These are phyloP conservation scores for Mycena epipterygia DNA, from an alignment of 768 basidiomycete species.

Conservation along the genomic window DNA sequence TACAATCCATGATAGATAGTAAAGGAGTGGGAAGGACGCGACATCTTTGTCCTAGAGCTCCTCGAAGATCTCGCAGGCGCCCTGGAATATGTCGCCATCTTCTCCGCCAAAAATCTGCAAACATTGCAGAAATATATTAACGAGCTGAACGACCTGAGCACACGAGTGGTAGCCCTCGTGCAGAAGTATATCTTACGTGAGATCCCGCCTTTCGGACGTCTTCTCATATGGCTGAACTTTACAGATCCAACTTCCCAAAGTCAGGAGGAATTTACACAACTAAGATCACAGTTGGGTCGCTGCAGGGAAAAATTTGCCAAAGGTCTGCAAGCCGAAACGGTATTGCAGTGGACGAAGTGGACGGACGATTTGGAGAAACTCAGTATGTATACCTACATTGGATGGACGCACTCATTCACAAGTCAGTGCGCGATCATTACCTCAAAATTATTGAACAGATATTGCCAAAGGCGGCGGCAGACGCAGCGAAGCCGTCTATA, in stretches of 20 bases:
- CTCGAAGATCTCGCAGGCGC: background rate
- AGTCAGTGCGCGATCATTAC: background rate
- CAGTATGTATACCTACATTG: background rate
- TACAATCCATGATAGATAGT: background rate
- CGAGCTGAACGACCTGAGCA: background rate
- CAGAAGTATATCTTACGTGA: background rate
- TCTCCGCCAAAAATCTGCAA: background rate
- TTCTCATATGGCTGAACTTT: background rate
- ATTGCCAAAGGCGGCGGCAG: background rate
- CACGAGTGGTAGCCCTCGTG: background rate
- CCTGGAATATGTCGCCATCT: background rate
- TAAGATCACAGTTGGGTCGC: background rate
- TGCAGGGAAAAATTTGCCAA: background rate
- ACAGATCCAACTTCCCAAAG: background rate
- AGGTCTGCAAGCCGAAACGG: background rate
- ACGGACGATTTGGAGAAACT: background rate
- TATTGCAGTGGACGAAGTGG: background rate
- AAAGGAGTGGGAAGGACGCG: background rate
- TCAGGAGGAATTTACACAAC: background rate
- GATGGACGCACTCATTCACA: background rate
- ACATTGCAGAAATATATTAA: background rate
- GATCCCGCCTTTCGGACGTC: background rate
- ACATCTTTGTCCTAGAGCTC: background rate
- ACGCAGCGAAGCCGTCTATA: background rate
- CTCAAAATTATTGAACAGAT: background rate